phyloP scores from a whole-genome alignment of 768 basidiomycete genomes.

The Boletus huronensis region DNA sequence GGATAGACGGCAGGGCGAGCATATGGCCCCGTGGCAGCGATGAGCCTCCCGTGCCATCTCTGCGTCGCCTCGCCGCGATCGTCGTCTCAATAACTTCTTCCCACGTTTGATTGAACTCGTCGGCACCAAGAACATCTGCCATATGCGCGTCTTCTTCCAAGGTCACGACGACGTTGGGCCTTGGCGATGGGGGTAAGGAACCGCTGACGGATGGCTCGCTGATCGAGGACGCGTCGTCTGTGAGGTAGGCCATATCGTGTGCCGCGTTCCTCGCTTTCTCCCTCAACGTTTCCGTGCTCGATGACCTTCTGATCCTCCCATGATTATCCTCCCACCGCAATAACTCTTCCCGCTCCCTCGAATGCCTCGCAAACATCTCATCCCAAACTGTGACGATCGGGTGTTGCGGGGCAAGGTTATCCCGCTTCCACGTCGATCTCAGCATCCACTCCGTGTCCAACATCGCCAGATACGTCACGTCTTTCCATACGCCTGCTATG shows the following conservation, averaged over 20 bases:
- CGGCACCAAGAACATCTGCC: background rate
- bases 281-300: slow-evolving; percentile 44
- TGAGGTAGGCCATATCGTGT: slow-evolving; percentile 14
- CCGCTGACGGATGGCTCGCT: slow-evolving; percentile 14
- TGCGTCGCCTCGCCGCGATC: slow-evolving; percentile 2
- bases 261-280: background rate
- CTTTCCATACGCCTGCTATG: slow-evolving; percentile 48
- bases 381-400: slow-evolving; percentile 54
- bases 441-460: slow-evolving; percentile 60
- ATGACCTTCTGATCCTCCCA: slow-evolving; percentile 28
- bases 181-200: slow-evolving; percentile 24
- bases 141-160: slow-evolving; percentile 12
- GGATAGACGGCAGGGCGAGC: slow-evolving; percentile 28
- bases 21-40: slow-evolving; percentile 1
- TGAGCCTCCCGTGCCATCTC: background rate
- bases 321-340: slow-evolving; percentile 47
- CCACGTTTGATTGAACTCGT: slow-evolving; percentile 7
- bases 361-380: slow-evolving; percentile 55
- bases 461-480: slow-evolving; percentile 57
- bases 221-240: slow-evolving; percentile 16
- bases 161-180: slow-evolving; percentile 8
- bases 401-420: background rate
- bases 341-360: slow-evolving; percentile 54
- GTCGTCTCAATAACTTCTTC: slow-evolving; percentile 13
- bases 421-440: slow-evolving; percentile 23